Evolutionary conservation across 768 basidiomycete species (phyloP).

Genomic region (Tremella mesenterica): DNA sequence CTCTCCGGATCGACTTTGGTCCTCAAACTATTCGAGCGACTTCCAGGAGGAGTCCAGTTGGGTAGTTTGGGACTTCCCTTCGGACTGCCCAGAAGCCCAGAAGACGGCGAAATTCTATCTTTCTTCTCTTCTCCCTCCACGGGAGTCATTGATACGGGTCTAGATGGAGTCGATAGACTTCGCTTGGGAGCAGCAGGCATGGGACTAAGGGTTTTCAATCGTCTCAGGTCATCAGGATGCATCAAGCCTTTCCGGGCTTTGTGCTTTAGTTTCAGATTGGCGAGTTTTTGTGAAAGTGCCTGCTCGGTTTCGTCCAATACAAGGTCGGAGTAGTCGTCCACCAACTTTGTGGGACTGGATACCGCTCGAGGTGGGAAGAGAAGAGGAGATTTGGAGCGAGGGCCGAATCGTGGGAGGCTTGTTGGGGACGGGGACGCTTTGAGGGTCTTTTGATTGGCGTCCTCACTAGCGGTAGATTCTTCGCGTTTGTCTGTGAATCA

Average conservation of each 20-base stretch:
- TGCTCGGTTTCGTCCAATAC: constrained; percentile 68
- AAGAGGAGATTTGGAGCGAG: constrained; percentile 2
- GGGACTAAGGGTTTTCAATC: constrained; percentile 5
- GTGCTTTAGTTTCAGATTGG: constrained; percentile 56
- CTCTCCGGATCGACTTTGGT: constrained; percentile 12
- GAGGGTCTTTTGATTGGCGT: constrained; percentile 39
- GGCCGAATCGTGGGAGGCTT: background rate
- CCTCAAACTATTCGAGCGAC: constrained; percentile 27
- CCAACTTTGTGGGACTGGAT: constrained; percentile 19
- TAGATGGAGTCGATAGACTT: constrained; percentile 3
- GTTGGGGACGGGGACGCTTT: constrained; percentile 24
- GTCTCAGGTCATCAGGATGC: constrained; percentile 35
- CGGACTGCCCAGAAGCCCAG: too few relatives aligned
- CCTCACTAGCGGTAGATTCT: constrained; percentile 46
- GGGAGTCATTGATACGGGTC: background rate
- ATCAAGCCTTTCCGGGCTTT: constrained; percentile 25
- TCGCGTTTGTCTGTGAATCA: constrained; percentile 50
- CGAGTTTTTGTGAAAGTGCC: constrained; percentile 65
- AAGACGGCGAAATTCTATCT: too few relatives aligned
- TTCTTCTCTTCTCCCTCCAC: too few relatives aligned
- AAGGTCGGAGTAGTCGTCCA: constrained; percentile 88
- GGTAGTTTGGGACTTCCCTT: constrained; percentile 8
- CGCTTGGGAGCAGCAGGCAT: constrained; percentile 3
- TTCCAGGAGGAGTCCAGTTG: constrained; percentile 19
- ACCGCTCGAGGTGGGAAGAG: constrained; percentile 1